Conservation (phyloP, 1,139 yeast species). For the Kodamaea derodonti region DNA sequence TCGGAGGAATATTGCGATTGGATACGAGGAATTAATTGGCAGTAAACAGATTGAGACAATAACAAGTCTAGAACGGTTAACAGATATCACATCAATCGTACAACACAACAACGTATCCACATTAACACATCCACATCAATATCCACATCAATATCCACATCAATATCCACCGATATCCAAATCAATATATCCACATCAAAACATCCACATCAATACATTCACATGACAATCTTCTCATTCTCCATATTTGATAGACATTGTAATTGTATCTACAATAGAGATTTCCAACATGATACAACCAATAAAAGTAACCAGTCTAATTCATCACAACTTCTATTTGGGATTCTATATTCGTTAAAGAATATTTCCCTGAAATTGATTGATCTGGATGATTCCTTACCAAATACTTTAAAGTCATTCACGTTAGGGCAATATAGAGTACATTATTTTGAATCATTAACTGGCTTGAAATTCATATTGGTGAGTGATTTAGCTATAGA, state of each 20-base stretch:
- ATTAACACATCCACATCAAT: too few relatives aligned
- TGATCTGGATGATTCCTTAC: conserved; percentile 20
- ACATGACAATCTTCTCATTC: conserved; percentile 58
- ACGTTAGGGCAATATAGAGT: conserved; percentile 72
- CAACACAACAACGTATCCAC: too few relatives aligned
- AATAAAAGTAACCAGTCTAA: conserved; percentile 60
- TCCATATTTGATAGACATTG: conserved; percentile 91
- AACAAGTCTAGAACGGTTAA: too few relatives aligned
- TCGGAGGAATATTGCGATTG: too few relatives aligned
- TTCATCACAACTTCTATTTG: conserved; percentile 76
- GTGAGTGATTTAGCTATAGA: conserved; percentile 67
- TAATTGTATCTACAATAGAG: conserved; percentile 69
- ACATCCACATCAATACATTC: too few relatives aligned
- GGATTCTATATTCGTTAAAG: conserved; percentile 78
- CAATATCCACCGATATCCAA: too few relatives aligned
- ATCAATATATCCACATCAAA: too few relatives aligned
- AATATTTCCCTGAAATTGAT: conserved; percentile 67
- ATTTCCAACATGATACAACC: conserved; percentile 41
- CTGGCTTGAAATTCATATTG: conserved; percentile 72
- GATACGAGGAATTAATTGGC: too few relatives aligned
- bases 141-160: too few relatives aligned
- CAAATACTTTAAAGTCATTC: conserved; percentile 60
- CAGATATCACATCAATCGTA: too few relatives aligned
- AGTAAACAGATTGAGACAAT: too few relatives aligned
- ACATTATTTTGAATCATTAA: conserved; percentile 76